Evolutionary conservation across 768 basidiomycete species (phyloP), one percentile per base, ranked within the genome.

Genomic region (Pleurotus platypus): DNA sequence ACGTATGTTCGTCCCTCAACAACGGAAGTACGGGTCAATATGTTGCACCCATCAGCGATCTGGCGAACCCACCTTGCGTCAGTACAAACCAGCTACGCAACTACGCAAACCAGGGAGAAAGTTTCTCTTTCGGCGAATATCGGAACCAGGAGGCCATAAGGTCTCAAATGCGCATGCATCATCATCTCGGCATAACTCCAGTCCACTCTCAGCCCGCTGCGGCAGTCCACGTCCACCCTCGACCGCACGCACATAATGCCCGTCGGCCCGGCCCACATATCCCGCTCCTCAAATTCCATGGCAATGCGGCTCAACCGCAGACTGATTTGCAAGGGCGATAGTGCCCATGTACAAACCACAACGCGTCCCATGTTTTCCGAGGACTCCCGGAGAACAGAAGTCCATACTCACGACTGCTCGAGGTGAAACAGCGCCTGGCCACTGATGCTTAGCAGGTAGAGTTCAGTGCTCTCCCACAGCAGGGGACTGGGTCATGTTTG

Each of bases 151-250:
- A 26, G n/a, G 46, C 46, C 42, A 45, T 16, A 45, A 22, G 20
- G 42, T 20, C 27, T 48, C 13, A 13, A 15, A 20, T 26, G 13
- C 13, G n/a, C 16, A 48, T 48, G 15, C 46, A 16, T 48, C 46
- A 26, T 48, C 49, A 50, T 15, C 49, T 50, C 49, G 49, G 49
- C 49, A 50, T 50, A 50, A 30, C 27, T 38, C 37, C 49, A 49
- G 15, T 35, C 49, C 49, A 50, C 13, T n/a, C 11, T 18, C 13
- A 22, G 20, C 46, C 46, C n/a, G 20, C 46, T 48, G 30, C 49
- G 49, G 49, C 49, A 16, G 27, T n/a, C 49, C 49, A 50, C 49
- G 18, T 12, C 27, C 49, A 35, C 20, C 49, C 46, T 18, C 18
- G 13, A 24, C 46, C 20, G 27, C 46, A 24, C 46, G 46, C 46